A percentile compares a stretch with the other conserved stretches of the same genome.
Conservation (phyloP, 2,329 filamentous ascomycete genomes). For the Cytospora schulzeri region DNA sequence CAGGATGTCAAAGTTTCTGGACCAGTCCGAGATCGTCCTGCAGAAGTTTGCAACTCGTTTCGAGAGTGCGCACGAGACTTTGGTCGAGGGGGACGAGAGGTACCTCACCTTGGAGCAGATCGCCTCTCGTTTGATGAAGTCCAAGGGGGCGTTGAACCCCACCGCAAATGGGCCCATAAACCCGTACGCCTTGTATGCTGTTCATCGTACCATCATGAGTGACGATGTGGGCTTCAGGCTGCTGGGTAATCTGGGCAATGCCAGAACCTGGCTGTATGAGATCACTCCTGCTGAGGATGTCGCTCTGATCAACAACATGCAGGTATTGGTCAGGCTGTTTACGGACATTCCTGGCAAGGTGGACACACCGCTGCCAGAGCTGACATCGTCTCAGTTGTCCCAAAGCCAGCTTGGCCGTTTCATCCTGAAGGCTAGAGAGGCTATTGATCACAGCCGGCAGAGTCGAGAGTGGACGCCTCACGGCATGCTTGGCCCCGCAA, state of each 20-base stretch:
- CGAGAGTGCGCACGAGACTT: slow-evolving; percentile 46
- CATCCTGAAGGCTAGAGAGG: slow-evolving; percentile 48
- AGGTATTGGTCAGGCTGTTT: slow-evolving; percentile 55
- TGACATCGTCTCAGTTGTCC: slow-evolving; percentile 28
- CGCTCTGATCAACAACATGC: slow-evolving; percentile 51
- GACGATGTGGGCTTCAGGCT: slow-evolving; percentile 64
- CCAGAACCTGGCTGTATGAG: slow-evolving; percentile 61
- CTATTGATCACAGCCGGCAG: slow-evolving; percentile 55
- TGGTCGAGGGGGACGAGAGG: slow-evolving; percentile 43
- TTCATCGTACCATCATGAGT: slow-evolving; percentile 64
- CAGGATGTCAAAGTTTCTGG: slow-evolving; percentile 51
- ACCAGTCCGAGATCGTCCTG: slow-evolving; percentile 47
- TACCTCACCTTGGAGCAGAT: slow-evolving; percentile 56
- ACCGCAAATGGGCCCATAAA: slow-evolving; percentile 43
- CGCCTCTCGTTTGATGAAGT: slow-evolving; percentile 44
- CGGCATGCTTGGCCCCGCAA: slow-evolving; percentile 50
- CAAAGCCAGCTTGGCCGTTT: slow-evolving; percentile 46
- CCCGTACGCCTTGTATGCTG: slow-evolving; percentile 63
- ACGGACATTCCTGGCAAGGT: slow-evolving; percentile 42
- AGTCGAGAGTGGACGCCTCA: slow-evolving; percentile 51
- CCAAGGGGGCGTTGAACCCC: slow-evolving; percentile 31
- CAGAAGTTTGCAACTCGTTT: slow-evolving; percentile 51
- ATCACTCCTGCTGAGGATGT: slow-evolving; percentile 61
- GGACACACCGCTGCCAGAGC: slow-evolving; percentile 30
- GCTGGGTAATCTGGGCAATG: slow-evolving; percentile 50